Conservation (phyloP, 805 yeast genomes). For the Kluyveromyces nonfermentans region DNA sequence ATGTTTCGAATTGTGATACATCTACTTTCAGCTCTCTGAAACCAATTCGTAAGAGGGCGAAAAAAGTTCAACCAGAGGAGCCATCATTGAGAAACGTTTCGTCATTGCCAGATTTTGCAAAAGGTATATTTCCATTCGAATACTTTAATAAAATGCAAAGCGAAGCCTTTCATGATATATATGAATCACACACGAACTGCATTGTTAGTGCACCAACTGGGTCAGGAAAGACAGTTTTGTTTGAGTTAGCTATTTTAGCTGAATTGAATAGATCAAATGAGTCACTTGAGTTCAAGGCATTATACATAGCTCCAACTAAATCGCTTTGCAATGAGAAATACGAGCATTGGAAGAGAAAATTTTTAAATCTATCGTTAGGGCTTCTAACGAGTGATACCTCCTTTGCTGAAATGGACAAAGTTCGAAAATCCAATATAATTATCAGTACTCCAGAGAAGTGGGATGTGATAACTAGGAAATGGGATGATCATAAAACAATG, state of each 20-base stretch:
- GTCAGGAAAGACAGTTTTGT: constrained; percentile 48
- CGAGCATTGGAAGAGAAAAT: constrained; percentile 37
- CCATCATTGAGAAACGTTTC: neutral
- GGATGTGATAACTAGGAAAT: constrained; percentile 46
- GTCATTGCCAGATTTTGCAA: constrained; percentile 32
- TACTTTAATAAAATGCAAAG: constrained; percentile 44
- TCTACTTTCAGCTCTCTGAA: neutral
- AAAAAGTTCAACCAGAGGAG: neutral
- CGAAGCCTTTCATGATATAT: constrained; percentile 32
- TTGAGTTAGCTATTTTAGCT: constrained; percentile 42
- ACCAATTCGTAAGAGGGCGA: neutral
- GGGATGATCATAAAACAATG: constrained; percentile 35
- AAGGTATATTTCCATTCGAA: constrained; percentile 14
- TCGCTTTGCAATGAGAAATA: constrained; percentile 45
- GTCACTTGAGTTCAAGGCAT: constrained; percentile 24
- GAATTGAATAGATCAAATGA: constrained; percentile 24
- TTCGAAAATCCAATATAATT: constrained; percentile 41
- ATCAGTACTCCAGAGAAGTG: constrained; percentile 57
- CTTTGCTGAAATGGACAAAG: constrained; percentile 33
- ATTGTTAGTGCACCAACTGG: constrained; percentile 51
- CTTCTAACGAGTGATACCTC: constrained; percentile 48
- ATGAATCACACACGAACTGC: constrained; percentile 31
- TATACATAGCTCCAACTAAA: constrained; percentile 54
- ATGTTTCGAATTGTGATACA: neutral
- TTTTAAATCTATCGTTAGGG: constrained; percentile 38